Evolutionary conservation across 257 asterid species (phyloP).

Genomic region (Capsicum baccatum): DNA sequence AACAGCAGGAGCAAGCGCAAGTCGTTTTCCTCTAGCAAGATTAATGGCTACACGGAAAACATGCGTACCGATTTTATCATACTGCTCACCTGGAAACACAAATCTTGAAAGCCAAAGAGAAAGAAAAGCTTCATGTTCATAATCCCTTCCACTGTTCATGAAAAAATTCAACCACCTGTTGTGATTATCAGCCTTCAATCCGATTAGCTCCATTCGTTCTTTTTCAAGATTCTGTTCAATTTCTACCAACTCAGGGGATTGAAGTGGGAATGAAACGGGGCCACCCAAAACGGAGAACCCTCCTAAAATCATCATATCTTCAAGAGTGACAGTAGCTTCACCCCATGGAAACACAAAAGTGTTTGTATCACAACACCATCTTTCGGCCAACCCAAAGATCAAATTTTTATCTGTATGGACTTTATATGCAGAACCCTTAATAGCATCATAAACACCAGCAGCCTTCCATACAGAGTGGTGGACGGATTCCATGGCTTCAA

Average conservation of each 20-base stretch:
- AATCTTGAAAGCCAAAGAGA: conserved; percentile 47
- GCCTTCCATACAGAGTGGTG: conserved; percentile 36
- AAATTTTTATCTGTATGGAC: conserved; percentile 33
- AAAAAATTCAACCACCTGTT: conserved; percentile 35
- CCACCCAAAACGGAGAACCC: conserved; percentile 49
- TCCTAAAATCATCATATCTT: conserved; percentile 49
- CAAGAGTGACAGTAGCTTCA: no score
- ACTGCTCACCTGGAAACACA: conserved; percentile 40
- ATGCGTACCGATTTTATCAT: conserved; percentile 20
- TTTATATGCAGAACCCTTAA: conserved; percentile 33
- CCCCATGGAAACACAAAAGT: no score
- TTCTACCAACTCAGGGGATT: neutral
- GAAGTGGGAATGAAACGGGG: conserved; percentile 32
- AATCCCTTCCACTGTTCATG: conserved; percentile 22
- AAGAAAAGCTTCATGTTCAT: conserved; percentile 54
- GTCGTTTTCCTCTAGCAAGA: conserved; percentile 42
- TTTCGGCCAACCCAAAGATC: conserved; percentile 39
- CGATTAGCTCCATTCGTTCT: neutral
- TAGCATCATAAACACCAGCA: conserved; percentile 45
- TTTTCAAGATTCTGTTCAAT: conserved; percentile 14
- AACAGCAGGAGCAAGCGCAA: conserved; percentile 51
- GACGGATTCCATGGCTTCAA: conserved; percentile 27
- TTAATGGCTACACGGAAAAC: conserved; percentile 36
- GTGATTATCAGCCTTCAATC: conserved; percentile 21
- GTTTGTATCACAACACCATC: no score